Evolutionary conservation across 1,139 yeast species (phyloP).

Genomic region (Suhomyces choctaworum): DNA sequence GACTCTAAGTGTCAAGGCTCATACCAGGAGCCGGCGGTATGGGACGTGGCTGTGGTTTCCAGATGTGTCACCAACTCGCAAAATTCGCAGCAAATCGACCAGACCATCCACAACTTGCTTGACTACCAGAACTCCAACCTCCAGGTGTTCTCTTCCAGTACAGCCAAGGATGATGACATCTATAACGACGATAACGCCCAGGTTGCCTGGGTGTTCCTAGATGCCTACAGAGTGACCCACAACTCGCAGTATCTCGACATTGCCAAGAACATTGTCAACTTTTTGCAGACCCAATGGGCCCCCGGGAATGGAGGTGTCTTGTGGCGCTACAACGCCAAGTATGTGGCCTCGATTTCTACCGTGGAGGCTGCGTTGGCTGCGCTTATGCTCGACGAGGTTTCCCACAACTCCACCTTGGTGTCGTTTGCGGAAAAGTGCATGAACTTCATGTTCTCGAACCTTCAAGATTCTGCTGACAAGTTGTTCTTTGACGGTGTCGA

Average conservation of each 20-base stretch:
- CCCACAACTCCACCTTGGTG: slow-evolving; percentile 18
- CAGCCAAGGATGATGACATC: slow-evolving; percentile 28
- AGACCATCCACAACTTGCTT: slow-evolving; percentile 11
- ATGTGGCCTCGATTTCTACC: slow-evolving; percentile 39
- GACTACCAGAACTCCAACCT: slow-evolving; percentile 13
- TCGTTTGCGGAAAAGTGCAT: slow-evolving; percentile 26
- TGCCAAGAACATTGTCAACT: slow-evolving; percentile 19
- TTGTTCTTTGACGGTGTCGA: slow-evolving; percentile 35
- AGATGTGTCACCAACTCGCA: slow-evolving; percentile 11
- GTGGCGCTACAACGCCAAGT: slow-evolving; percentile 29
- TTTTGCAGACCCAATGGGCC: slow-evolving; percentile 22
- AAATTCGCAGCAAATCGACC: slow-evolving; percentile 9
- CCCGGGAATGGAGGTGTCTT: slow-evolving; percentile 33
- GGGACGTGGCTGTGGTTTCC: slow-evolving; percentile 18
- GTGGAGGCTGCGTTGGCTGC: slow-evolving; percentile 40
- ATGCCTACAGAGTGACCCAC: slow-evolving; percentile 26
- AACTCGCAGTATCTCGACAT: slow-evolving; percentile 16
- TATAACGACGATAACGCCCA: slow-evolving; percentile 42
- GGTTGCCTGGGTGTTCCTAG: slow-evolving; percentile 32
- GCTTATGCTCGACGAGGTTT: slow-evolving; percentile 24
- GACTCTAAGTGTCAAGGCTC: slow-evolving; percentile 18
- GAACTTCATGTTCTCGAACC: slow-evolving; percentile 27
- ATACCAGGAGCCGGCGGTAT: slow-evolving; percentile 15
- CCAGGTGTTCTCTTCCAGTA: slow-evolving; percentile 34
- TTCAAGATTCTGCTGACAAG: slow-evolving; percentile 32